Conservation (phyloP, 371 early-diverging fungal species). For the Mucor racemosus region DNA sequence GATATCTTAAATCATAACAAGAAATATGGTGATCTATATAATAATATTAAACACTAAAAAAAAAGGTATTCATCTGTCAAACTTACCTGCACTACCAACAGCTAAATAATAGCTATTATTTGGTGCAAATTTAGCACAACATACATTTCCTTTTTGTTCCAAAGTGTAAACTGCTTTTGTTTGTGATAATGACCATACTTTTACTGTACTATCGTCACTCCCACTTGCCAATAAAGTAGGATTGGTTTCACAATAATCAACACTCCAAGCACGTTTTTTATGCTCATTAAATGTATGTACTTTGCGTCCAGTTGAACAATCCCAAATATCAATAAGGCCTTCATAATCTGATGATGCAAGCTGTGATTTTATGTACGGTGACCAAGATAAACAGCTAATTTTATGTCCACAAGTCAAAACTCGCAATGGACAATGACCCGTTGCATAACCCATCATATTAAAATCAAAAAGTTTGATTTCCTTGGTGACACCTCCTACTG, state of each 20-base stretch:
- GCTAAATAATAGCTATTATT: conserved; percentile 71
- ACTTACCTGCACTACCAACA: conserved; percentile 84
- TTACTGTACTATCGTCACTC: conserved; percentile 89
- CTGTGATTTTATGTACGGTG: conserved; percentile 79
- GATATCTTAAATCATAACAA: conserved; percentile 85
- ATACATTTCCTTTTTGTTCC: conserved; percentile 85
- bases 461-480: conserved; percentile 92
- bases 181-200: conserved; percentile 85
- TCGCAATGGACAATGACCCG: conserved; percentile 67
- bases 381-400: conserved; percentile 90
- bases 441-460: conserved; percentile 51
- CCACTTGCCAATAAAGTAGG: conserved; percentile 84
- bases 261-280: conserved; percentile 89
- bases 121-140: conserved; percentile 92
- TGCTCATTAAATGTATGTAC: conserved; percentile 80
- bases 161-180: conserved; percentile 75
- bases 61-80: background rate
- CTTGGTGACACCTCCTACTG: conserved; percentile 90
- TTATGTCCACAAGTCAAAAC: conserved; percentile 65
- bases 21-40: conserved; percentile 81
- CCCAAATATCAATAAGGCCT: conserved; percentile 87
- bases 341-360: conserved; percentile 90
- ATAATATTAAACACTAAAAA: background rate
- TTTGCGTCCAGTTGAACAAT: conserved; percentile 67
- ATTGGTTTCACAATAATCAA: conserved; percentile 79